These are phyloP conservation scores for Tilletia setariae DNA, from an alignment of 1,284 basidiomycete genomes.

Conservation along the genomic window DNA sequence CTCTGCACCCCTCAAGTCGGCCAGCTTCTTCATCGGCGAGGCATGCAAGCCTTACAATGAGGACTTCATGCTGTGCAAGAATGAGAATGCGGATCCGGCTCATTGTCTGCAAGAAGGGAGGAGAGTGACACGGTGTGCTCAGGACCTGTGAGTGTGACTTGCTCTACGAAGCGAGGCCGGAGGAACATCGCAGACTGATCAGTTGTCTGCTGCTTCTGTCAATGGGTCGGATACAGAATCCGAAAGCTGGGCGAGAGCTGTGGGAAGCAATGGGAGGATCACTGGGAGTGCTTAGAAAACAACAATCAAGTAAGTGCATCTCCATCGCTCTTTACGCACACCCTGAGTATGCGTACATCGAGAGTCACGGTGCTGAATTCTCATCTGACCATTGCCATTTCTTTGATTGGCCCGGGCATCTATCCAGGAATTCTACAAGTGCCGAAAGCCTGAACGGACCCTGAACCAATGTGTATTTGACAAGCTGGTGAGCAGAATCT, in stretches of 20 bases:
- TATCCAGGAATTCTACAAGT: slow-evolving; percentile 78
- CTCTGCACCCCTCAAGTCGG: slow-evolving; percentile 91
- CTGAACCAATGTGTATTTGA: slow-evolving; percentile 96
- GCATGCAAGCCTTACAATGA: slow-evolving; percentile 96
- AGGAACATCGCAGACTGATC: no score
- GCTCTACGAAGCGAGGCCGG: no score
- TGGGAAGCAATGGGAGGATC: slow-evolving; percentile 78
- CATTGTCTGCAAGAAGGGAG: slow-evolving; percentile 95
- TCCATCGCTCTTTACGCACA: background rate
- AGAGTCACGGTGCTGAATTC: background rate
- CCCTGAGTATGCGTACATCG: no score
- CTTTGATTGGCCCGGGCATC: slow-evolving; percentile 1
- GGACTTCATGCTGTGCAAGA: slow-evolving; percentile 99
- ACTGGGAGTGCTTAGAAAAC: slow-evolving; percentile 91
- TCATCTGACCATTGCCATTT: background rate
- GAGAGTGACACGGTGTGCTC: slow-evolving; percentile 90
- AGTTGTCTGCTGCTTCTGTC: background rate
- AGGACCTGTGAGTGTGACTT: slow-evolving; percentile 75
- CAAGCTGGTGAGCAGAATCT: slow-evolving; percentile 66
- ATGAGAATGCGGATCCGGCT: slow-evolving; percentile 76
- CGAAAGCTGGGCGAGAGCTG: slow-evolving; percentile 91
- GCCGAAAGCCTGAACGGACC: slow-evolving; percentile 81
- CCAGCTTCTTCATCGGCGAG: slow-evolving; percentile 93
- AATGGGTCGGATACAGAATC: slow-evolving; percentile 63
- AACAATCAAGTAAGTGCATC: slow-evolving; percentile 78